Evolutionary conservation across 2,329 filamentous ascomycete species (phyloP), one percentile per base, ranked within the genome.

Genomic region (Remersonia thermophila): DNA sequence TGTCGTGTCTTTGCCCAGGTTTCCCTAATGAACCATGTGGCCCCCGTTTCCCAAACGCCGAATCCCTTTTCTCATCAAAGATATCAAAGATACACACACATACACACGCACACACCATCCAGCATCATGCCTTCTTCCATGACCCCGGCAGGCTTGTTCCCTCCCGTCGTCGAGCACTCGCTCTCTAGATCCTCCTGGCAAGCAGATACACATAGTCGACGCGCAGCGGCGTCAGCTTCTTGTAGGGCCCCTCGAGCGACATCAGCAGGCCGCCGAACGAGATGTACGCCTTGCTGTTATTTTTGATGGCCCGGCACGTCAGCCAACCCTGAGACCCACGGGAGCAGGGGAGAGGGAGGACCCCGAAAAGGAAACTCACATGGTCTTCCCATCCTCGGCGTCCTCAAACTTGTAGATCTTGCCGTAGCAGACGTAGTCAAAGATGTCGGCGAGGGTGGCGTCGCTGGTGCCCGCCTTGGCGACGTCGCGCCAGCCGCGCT

Each of bases 181-280:
- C 20, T 6, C 20, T 6, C 44, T 37, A 46, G 30, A 38, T 26
- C 77, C 93, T 94, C 76, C 95, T 98, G 50, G 93, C 67, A 42
- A 96, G 71, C 42, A 98, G 72, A 57, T 98, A 98, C 45, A 93
- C 77, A 55, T 94, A 80, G 58, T 98, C 91, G 52, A 95, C 89
- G 51, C 86, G 77, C 54, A 98, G 63, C 18, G 86, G 82, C 25
- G 83, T 93, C 44, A 98, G 74, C 67, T 94, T 95, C 69, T 91
- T 93, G 60, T 93, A 91, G 2, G 91, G 91, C 5, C 93, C 91
- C 53, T 94, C 83, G 38, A 98, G 71, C 51, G 81, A 85, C 63
- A 96, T 79, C 51, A 98, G 63, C 46, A 98, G 66, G 7, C 91
- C 91, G 32, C 91, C 91, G 52, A 95, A 98, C 1, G 86, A 94